A percentile compares a stretch with the other conserved stretches of the same genome.
phyloP scores from a whole-genome alignment of 2,329 filamentous ascomycete genomes.

The Corinectria fuckeliana region DNA sequence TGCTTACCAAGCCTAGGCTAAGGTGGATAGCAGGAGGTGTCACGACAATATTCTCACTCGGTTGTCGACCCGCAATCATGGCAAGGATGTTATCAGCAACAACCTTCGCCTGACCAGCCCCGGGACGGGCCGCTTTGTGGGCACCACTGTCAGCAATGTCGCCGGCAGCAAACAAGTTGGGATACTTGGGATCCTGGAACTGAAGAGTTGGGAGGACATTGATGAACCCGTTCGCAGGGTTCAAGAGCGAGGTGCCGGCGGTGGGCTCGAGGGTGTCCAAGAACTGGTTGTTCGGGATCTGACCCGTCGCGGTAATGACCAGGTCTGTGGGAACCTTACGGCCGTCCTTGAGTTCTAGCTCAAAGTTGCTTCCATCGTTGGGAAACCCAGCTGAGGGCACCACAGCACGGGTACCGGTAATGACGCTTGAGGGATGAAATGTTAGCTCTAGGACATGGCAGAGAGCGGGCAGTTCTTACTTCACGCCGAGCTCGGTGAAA shows the following conservation, averaged over 20 bases:
- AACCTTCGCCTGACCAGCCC: slow-evolving; percentile 26
- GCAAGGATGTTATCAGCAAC: slow-evolving; percentile 34
- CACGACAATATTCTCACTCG: slow-evolving; percentile 18
- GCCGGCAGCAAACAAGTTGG: slow-evolving; percentile 34
- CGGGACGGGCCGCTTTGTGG: slow-evolving; percentile 34
- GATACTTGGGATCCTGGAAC: slow-evolving; percentile 32
- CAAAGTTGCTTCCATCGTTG: slow-evolving; percentile 23
- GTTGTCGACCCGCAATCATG: slow-evolving; percentile 24
- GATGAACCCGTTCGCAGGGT: slow-evolving; percentile 34
- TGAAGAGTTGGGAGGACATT: slow-evolving; percentile 28
- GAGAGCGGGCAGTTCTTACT: slow-evolving; percentile 16
- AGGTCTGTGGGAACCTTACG: slow-evolving; percentile 29
- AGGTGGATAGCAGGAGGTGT: slow-evolving; percentile 34
- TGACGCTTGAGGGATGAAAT: slow-evolving; percentile 18
- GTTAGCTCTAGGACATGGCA: not conserved
- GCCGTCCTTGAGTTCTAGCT: slow-evolving; percentile 33
- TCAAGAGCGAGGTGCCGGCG: slow-evolving; percentile 14
- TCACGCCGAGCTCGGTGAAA: slow-evolving; percentile 30
- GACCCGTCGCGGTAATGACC: slow-evolving; percentile 34
- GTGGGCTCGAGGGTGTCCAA: slow-evolving; percentile 19
- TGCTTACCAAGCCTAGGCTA: slow-evolving; percentile 30
- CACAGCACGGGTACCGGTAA: slow-evolving; percentile 31
- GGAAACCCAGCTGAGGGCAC: slow-evolving; percentile 31
- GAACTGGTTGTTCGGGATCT: slow-evolving; percentile 38
- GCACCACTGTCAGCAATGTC: slow-evolving; percentile 37